Percentiles rank a stretch among this genome's conserved stretches.
phyloP scores from a whole-genome alignment of 495 filamentous ascomycete genomes.

The Apodospora peruviana region DNA sequence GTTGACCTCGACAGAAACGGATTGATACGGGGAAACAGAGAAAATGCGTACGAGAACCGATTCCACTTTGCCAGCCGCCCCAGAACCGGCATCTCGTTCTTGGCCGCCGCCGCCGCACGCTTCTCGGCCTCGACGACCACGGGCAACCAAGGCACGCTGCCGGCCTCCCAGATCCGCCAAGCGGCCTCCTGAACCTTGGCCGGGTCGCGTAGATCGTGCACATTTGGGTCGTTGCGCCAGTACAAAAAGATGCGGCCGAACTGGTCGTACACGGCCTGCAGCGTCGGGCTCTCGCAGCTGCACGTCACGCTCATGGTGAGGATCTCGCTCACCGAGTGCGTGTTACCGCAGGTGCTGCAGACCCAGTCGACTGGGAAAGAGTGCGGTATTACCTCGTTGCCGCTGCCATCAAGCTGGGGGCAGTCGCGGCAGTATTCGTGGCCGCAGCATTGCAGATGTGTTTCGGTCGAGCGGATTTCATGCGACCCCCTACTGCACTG shows the following conservation, averaged over 20 bases:
- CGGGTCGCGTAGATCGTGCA: conserved; percentile 20
- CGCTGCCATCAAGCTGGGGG: conserved; percentile 5
- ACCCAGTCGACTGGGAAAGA: conserved; percentile 23
- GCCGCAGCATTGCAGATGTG: conserved; percentile 6
- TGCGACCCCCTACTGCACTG: conserved; percentile 8
- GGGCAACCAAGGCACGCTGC: conserved; percentile 16
- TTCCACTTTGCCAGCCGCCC: conserved; percentile 12
- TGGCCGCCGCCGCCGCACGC: background rate
- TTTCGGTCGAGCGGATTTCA: background rate
- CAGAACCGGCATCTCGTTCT: conserved; percentile 22
- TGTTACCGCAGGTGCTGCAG: conserved; percentile 21
- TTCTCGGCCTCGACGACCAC: conserved; percentile 6
- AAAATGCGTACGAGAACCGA: conserved; percentile 13
- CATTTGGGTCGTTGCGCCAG: conserved; percentile 24
- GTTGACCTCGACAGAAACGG: no score
- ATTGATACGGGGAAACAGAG: no score
- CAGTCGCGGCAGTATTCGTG: conserved; percentile 12
- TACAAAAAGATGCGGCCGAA: conserved; percentile 25
- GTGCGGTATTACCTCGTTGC: conserved; percentile 11
- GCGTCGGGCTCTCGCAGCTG: conserved; percentile 15
- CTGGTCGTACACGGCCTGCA: conserved; percentile 31
- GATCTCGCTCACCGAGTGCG: conserved; percentile 17
- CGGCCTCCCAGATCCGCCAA: conserved; percentile 21
- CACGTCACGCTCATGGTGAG: conserved; percentile 11
- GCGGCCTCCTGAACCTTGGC: conserved; percentile 21